phyloP scores from a whole-genome alignment of 306 rosid species.

The Sicyos baderoa region DNA sequence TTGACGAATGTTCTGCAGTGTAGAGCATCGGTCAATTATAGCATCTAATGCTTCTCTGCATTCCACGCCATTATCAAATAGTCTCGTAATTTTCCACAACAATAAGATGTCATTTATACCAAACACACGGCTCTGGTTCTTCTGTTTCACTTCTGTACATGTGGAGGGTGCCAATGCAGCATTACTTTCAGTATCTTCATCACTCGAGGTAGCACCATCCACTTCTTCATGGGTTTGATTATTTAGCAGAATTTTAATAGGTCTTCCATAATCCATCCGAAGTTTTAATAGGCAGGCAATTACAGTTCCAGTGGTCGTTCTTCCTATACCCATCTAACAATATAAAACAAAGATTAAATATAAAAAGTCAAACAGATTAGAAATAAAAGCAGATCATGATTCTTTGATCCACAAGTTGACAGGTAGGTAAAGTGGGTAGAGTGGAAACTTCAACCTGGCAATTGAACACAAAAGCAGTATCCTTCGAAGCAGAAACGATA shows the following conservation, averaged over 20 bases:
- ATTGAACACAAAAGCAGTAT: slow-evolving; percentile 78
- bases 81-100: slow-evolving; percentile 79
- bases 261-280: slow-evolving; percentile 73
- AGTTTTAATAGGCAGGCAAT: slow-evolving; percentile 88
- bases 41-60: slow-evolving; percentile 87
- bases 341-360: slow-evolving; percentile 21
- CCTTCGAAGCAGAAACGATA: slow-evolving; percentile 69
- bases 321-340: slow-evolving; percentile 81
- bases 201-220: slow-evolving; percentile 62
- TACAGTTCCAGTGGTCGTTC: slow-evolving; percentile 91
- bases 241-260: slow-evolving; percentile 55
- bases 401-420: slow-evolving; percentile 11
- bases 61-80: slow-evolving; percentile 81
- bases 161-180: slow-evolving; percentile 26
- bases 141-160: slow-evolving; percentile 30
- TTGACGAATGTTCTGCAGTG: slow-evolving; percentile 84
- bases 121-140: slow-evolving; percentile 49
- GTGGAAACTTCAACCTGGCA: slow-evolving; percentile 57
- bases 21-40: slow-evolving; percentile 84
- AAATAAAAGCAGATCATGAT: slow-evolving; percentile 13
- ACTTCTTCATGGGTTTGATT: slow-evolving; percentile 38
- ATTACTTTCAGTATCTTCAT: slow-evolving; percentile 49
- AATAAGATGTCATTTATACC: slow-evolving; percentile 85
- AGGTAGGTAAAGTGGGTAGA: slow-evolving; percentile 19
- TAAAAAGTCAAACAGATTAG: slow-evolving; percentile 19